Conservation (phyloP, 2,329 filamentous ascomycete genomes). For the Apiospora pterosperma region DNA sequence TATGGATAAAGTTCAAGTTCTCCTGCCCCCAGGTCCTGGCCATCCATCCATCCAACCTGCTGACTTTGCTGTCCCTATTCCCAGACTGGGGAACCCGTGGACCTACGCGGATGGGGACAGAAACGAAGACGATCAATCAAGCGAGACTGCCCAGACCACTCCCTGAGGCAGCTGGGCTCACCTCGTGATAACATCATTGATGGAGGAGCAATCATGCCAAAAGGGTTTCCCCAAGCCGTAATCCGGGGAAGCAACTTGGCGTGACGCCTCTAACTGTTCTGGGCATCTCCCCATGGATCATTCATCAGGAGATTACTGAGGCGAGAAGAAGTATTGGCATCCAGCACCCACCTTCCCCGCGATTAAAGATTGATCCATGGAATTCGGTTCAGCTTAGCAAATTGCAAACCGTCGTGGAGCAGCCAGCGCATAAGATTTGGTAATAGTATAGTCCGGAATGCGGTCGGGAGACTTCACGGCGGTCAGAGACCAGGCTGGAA, state of each 20-base stretch:
- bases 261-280: not conserved
- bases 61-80: not conserved
- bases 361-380: not conserved
- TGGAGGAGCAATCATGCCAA: not conserved
- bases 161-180: not conserved
- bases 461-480: not conserved
- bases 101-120: not conserved
- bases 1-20: not conserved
- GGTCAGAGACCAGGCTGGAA: conserved; percentile 2
- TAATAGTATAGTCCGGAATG: not conserved
- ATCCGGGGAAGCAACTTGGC: not conserved
- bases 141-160: not conserved
- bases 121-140: not conserved
- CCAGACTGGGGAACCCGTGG: not conserved
- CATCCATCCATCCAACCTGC: not conserved
- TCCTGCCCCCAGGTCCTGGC: not conserved
- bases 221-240: not conserved
- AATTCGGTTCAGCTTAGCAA: not conserved
- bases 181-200: not conserved
- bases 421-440: not conserved
- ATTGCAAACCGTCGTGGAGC: not conserved
- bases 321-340: not conserved
- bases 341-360: conserved; percentile 1
- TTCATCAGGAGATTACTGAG: not conserved
- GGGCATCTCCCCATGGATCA: not conserved